These are phyloP conservation scores for Tolypocladium ophioglossoides DNA, from an alignment of 2,329 filamentous ascomycete species.

Conservation along the genomic window DNA sequence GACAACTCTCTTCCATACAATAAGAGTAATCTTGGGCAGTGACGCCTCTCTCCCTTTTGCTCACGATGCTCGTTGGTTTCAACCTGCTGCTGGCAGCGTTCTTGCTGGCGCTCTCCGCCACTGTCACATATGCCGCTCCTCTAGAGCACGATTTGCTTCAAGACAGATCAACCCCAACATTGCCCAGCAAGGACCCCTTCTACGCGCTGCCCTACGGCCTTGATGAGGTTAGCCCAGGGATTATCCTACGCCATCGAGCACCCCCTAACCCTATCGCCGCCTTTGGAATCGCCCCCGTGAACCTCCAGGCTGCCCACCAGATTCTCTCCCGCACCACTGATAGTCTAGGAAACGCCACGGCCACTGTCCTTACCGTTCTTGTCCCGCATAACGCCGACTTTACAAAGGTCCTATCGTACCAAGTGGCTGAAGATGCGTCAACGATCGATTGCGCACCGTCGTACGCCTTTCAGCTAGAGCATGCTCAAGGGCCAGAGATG, in stretches of 20 bases:
- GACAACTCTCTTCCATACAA: background rate
- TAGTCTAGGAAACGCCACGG: slow-evolving; percentile 19
- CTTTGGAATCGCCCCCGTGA: background rate
- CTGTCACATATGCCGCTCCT: background rate
- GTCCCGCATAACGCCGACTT: slow-evolving; percentile 20
- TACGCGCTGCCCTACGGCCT: background rate
- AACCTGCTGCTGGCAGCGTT: background rate
- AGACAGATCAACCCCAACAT: background rate
- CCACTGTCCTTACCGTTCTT: slow-evolving; percentile 26
- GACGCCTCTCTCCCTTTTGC: background rate
- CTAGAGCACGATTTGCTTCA: background rate
- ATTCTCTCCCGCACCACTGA: slow-evolving; percentile 30
- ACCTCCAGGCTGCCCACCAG: slow-evolving; percentile 14
- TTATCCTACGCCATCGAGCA: background rate
- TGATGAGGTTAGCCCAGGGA: background rate
- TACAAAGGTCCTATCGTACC: slow-evolving; percentile 27
- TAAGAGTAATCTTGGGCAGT: background rate
- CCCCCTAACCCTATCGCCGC: background rate
- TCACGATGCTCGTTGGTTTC: background rate
- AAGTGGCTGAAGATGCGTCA: slow-evolving; percentile 28
- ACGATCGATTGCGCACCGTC: slow-evolving; percentile 22
- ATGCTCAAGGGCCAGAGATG: slow-evolving; percentile 18
- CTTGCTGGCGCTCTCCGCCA: background rate
- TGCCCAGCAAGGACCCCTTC: background rate
- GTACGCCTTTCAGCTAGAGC: slow-evolving; percentile 9